A percentile compares a stretch with the other conserved stretches of the same genome.
Evolutionary conservation across 2,329 filamentous ascomycete species (phyloP).

Genomic region (Cladosporium sp.): DNA sequence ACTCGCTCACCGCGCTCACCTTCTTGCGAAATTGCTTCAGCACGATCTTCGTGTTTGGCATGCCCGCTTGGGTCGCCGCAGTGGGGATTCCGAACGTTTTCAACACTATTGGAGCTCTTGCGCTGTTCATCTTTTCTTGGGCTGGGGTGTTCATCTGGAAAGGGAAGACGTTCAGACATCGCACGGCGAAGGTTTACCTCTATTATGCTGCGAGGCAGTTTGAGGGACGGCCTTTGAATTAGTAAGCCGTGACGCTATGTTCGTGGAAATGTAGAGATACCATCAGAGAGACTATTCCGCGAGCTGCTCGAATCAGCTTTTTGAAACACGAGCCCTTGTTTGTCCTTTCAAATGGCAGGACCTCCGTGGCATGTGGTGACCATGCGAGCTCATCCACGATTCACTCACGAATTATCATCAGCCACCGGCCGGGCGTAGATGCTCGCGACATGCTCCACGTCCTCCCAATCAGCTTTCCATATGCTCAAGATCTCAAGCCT

Average conservation of each 20-base stretch:
- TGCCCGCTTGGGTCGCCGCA: slow-evolving; percentile 39
- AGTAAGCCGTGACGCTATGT: not conserved
- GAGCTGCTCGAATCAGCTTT: no score
- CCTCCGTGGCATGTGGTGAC: no score
- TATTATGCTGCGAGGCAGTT: slow-evolving; percentile 34
- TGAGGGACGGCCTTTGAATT: slow-evolving; percentile 24
- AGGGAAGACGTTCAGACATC: slow-evolving; percentile 33
- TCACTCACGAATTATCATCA: not conserved
- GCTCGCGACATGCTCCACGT: slow-evolving; percentile 48
- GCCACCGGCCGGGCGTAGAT: slow-evolving; percentile 29
- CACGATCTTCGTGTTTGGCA: slow-evolving; percentile 44
- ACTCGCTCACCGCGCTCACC: slow-evolving; percentile 43
- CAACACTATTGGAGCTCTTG: slow-evolving; percentile 37
- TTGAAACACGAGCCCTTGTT: no score
- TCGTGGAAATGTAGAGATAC: no score
- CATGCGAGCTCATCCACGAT: no score
- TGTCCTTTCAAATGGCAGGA: no score
- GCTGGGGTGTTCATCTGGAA: slow-evolving; percentile 30
- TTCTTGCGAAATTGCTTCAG: slow-evolving; percentile 44
- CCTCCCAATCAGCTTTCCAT: slow-evolving; percentile 51
- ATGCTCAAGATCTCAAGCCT: slow-evolving; percentile 47
- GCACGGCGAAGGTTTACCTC: slow-evolving; percentile 31
- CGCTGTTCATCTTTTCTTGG: slow-evolving; percentile 29
- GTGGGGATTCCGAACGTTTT: slow-evolving; percentile 41
- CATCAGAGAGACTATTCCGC: no score